phyloP scores from a whole-genome alignment of 257 asterid species.

The Prunella vulgaris region DNA sequence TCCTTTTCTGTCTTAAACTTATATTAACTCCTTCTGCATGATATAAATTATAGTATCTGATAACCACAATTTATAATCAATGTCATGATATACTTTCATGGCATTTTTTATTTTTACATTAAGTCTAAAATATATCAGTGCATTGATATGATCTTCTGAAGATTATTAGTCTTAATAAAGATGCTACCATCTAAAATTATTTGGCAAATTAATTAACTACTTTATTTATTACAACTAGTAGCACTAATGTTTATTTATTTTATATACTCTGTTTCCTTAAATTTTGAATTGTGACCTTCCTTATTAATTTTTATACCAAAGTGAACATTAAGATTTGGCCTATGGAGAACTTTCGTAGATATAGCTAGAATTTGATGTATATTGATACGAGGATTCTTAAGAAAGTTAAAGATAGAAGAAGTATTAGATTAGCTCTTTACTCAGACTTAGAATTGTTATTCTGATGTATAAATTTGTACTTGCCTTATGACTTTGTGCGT shows the following conservation, averaged over 20 bases:
- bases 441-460: slow-evolving; percentile 2
- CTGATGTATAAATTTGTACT: not conserved
- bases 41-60: slow-evolving; percentile 8
- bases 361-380: slow-evolving; percentile 2
- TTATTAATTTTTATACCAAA: not conserved
- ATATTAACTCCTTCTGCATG: slow-evolving; percentile 13
- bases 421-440: slow-evolving; percentile 15
- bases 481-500: not conserved
- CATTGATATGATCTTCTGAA: slow-evolving; percentile 15
- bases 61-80: not conserved
- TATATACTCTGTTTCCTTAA: not conserved
- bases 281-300: not conserved
- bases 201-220: not conserved
- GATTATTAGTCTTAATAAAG: slow-evolving; percentile 1
- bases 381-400: not conserved
- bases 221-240: not conserved
- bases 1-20: slow-evolving; percentile 8
- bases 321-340: not conserved
- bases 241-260: not conserved
- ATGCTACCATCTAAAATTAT: not conserved
- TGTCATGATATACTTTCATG: not conserved
- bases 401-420: not conserved
- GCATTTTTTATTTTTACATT: not conserved
- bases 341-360: not conserved
- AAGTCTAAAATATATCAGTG: slow-evolving; percentile 1